These are phyloP conservation scores for Sphaerulina musiva DNA, from an alignment of 2,329 filamentous ascomycete species.

Conservation along the genomic window DNA sequence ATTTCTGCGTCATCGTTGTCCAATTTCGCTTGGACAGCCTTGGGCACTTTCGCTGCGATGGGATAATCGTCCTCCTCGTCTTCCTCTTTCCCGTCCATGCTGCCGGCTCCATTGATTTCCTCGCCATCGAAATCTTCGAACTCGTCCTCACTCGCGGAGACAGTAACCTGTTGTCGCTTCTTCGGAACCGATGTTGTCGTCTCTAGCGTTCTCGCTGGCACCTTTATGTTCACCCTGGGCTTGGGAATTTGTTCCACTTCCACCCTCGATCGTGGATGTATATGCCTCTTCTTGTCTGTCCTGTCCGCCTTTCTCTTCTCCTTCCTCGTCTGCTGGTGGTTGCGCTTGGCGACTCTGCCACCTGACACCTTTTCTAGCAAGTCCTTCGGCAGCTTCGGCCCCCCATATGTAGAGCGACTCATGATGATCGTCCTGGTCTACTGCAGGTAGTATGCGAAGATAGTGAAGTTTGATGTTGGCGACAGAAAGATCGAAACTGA, in stretches of 20 bases:
- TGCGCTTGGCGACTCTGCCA: conserved; percentile 19
- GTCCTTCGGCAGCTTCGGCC: conserved; percentile 43
- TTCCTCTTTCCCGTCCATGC: conserved; percentile 2
- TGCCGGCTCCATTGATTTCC: background rate
- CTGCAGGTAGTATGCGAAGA: no score
- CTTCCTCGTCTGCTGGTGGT: conserved; percentile 27
- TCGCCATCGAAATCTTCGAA: conserved; percentile 34
- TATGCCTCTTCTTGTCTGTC: conserved; percentile 49
- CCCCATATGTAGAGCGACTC: conserved; percentile 24
- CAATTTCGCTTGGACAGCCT: conserved; percentile 47
- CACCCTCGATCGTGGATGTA: background rate
- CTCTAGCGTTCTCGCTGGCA: conserved; percentile 11
- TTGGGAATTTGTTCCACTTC: conserved; percentile 6
- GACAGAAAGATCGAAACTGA: no score
- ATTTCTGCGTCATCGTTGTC: conserved; percentile 85
- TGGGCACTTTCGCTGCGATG: conserved; percentile 11
- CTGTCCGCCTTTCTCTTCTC: conserved; percentile 59
- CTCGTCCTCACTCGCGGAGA: conserved; percentile 13
- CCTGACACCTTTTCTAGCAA: conserved; percentile 40
- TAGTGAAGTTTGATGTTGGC: no score
- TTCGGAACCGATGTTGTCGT: conserved; percentile 1
- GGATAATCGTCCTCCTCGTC: conserved; percentile 17
- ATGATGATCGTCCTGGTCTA: conserved; percentile 9
- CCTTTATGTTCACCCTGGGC: background rate
- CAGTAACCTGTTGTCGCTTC: conserved; percentile 3